These are phyloP conservation scores for Pyricularia grisea DNA, from an alignment of 2,329 filamentous ascomycete genomes.

Conservation along the genomic window DNA sequence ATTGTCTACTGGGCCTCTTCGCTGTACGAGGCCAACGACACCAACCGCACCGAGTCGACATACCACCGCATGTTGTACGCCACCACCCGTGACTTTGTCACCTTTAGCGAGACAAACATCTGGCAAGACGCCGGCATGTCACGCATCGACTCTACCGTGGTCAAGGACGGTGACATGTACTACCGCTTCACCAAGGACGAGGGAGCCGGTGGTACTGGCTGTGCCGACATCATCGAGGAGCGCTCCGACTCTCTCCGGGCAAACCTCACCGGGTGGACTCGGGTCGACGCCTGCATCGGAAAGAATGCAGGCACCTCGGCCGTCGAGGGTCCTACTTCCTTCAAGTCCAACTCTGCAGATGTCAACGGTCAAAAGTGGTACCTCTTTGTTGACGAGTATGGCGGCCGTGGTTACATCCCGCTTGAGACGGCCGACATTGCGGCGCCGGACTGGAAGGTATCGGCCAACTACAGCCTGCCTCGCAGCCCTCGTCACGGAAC, in stretches of 20 bases:
- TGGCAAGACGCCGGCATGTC: conserved; percentile 43
- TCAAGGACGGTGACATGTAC: conserved; percentile 29
- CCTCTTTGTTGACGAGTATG: conserved; percentile 46
- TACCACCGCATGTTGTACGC: conserved; percentile 45
- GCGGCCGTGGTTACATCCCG: conserved; percentile 40
- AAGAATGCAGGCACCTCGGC: conserved; percentile 34
- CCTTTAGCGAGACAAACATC: conserved; percentile 33
- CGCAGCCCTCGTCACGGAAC: conserved; percentile 42
- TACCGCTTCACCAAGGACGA: conserved; percentile 49
- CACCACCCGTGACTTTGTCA: conserved; percentile 39
- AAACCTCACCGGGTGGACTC: conserved; percentile 30
- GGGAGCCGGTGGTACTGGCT: conserved; percentile 36
- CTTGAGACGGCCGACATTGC: conserved; percentile 39
- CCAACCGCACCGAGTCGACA: conserved; percentile 27
- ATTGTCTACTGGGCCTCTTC: conserved; percentile 30
- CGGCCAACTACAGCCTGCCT: conserved; percentile 34
- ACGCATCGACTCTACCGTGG: conserved; percentile 42
- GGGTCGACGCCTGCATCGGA: conserved; percentile 38
- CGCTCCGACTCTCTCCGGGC: conserved; percentile 30
- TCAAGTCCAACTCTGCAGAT: conserved; percentile 39
- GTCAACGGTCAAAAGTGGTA: conserved; percentile 43
- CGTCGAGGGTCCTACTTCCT: conserved; percentile 42
- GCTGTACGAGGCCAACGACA: conserved; percentile 31
- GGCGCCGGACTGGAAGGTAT: conserved; percentile 37
- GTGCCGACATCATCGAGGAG: conserved; percentile 45